Percentiles rank a stretch among this genome's conserved stretches.
phyloP scores from a whole-genome alignment of 495 filamentous ascomycete genomes.

The Lasiosphaeria miniovina region DNA sequence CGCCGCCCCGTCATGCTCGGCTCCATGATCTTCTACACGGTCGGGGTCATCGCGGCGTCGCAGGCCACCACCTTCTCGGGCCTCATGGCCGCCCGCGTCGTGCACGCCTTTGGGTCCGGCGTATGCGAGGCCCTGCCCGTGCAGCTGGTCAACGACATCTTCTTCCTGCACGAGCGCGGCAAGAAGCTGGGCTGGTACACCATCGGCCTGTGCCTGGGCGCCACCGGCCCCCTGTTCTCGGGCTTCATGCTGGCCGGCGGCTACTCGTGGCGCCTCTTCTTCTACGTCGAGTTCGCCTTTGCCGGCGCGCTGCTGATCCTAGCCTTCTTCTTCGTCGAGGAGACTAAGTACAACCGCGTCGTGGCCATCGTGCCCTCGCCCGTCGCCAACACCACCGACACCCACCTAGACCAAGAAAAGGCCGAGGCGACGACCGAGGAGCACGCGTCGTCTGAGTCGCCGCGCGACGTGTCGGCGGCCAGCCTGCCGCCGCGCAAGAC shows the following conservation, averaged over 20 bases:
- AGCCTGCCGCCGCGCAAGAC: slow-evolving; percentile 36
- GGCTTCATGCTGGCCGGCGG: slow-evolving; percentile 36
- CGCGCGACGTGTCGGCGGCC: background rate
- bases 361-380: slow-evolving; percentile 6
- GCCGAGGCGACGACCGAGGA: background rate
- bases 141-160: slow-evolving; percentile 62
- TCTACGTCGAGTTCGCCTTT: slow-evolving; percentile 44
- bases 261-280: slow-evolving; percentile 48
- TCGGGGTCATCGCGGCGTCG: slow-evolving; percentile 28
- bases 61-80: slow-evolving; percentile 25
- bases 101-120: slow-evolving; percentile 61
- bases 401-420: slow-evolving; percentile 6
- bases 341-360: slow-evolving; percentile 51
- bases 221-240: slow-evolving; percentile 35
- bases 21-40: slow-evolving; percentile 34
- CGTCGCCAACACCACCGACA: slow-evolving; percentile 17
- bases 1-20: slow-evolving; percentile 55
- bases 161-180: slow-evolving; percentile 65
- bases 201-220: slow-evolving; percentile 31
- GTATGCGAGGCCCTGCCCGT: slow-evolving; percentile 58
- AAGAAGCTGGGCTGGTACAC: slow-evolving; percentile 63
- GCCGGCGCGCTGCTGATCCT: slow-evolving; percentile 53
- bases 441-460: background rate
- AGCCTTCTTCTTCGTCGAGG: slow-evolving; percentile 38
- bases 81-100: slow-evolving; percentile 59